Percentiles rank a stretch among this genome's conserved stretches.
Conservation (phyloP, 2,329 filamentous ascomycete genomes). For the Diaporthe sp. region DNA sequence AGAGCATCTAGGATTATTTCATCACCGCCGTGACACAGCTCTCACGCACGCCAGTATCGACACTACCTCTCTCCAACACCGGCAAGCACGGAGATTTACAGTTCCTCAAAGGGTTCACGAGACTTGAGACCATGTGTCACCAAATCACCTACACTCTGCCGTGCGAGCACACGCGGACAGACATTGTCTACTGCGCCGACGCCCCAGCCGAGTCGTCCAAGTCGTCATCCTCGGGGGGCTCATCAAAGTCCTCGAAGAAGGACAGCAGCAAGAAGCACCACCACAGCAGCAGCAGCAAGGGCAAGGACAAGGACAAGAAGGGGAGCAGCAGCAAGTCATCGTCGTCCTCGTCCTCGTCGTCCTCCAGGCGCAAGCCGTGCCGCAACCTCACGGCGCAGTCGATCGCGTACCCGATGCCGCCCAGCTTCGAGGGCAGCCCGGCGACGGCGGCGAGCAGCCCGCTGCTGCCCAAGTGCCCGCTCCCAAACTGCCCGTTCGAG, state of each 20-base stretch:
- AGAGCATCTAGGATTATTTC: not conserved
- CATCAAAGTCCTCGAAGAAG: slow-evolving; percentile 37
- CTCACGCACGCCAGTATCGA: not conserved
- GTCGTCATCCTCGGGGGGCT: slow-evolving; percentile 43
- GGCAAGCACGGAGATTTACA: slow-evolving; percentile 11
- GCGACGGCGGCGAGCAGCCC: slow-evolving; percentile 45
- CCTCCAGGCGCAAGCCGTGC: slow-evolving; percentile 53
- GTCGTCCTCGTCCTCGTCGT: slow-evolving; percentile 38
- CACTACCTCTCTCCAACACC: not conserved
- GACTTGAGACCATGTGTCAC: slow-evolving; percentile 57
- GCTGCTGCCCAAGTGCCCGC: slow-evolving; percentile 57
- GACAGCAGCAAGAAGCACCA: slow-evolving; percentile 35
- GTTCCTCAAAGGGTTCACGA: slow-evolving; percentile 8
- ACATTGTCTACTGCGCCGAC: slow-evolving; percentile 59
- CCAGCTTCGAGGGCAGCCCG: slow-evolving; percentile 53
- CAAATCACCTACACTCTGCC: slow-evolving; percentile 62
- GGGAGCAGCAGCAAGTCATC: slow-evolving; percentile 35
- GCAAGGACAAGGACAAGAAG: slow-evolving; percentile 42
- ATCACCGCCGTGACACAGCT: not conserved
- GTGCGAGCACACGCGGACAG: slow-evolving; percentile 63
- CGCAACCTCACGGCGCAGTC: slow-evolving; percentile 56
- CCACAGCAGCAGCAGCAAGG: slow-evolving; percentile 22
- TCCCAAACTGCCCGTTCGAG: slow-evolving; percentile 63
- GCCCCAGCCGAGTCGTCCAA: slow-evolving; percentile 44
- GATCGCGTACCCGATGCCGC: slow-evolving; percentile 61